A percentile compares a stretch with the other conserved stretches of the same genome.
Conservation (phyloP, 2,329 filamentous ascomycete genomes). For the Nothopassalora personata region DNA sequence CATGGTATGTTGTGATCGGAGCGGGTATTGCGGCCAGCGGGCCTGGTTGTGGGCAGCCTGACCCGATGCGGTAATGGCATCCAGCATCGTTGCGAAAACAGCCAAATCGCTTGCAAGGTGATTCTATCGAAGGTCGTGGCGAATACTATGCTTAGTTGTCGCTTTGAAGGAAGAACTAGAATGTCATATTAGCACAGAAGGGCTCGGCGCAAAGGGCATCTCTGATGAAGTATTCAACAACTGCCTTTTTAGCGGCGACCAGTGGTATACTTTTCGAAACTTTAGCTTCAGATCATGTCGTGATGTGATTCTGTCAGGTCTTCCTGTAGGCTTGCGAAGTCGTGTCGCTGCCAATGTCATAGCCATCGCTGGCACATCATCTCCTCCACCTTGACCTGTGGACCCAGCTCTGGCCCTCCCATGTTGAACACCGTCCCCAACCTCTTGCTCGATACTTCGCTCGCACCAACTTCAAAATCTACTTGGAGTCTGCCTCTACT, state of each 20-base stretch:
- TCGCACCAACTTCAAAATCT: not conserved
- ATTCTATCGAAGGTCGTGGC: too few relatives aligned
- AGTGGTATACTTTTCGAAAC: too few relatives aligned
- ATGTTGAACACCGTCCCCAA: not conserved
- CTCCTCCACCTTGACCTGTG: not conserved
- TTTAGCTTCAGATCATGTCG: not conserved
- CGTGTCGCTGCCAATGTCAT: not conserved
- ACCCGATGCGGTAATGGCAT: not conserved
- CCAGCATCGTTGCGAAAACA: not conserved
- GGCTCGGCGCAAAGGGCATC: too few relatives aligned
- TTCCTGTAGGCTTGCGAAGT: not conserved
- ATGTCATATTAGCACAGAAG: too few relatives aligned
- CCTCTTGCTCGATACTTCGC: not conserved
- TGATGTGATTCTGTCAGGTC: not conserved
- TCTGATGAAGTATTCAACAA: too few relatives aligned
- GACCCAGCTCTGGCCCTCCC: not conserved
- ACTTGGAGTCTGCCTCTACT: constrained; percentile 37
- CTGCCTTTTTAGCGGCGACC: too few relatives aligned
- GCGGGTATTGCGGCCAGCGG: not conserved
- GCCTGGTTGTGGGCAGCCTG: not conserved
- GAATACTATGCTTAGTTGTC: too few relatives aligned
- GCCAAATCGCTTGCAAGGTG: not conserved
- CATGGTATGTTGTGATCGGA: not conserved
- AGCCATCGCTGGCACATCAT: not conserved
- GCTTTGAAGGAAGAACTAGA: too few relatives aligned